A percentile compares a stretch with the other conserved stretches of the same genome.
Conservation (phyloP, 78 protist genomes). For the Dictyostelium capitatum region DNA sequence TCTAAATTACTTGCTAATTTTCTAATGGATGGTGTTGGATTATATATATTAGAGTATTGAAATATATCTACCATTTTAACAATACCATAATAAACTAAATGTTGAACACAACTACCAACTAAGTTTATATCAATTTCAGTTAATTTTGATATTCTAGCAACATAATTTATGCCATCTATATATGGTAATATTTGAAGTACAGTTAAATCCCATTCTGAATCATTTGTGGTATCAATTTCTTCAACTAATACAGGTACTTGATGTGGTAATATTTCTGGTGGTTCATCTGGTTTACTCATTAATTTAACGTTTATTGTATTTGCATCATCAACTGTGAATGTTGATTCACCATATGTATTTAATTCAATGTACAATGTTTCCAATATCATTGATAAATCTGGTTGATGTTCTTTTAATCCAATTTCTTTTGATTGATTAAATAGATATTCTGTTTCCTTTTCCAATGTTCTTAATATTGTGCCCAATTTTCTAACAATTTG, state of each 20-base stretch:
- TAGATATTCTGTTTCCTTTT: conserved; percentile 65
- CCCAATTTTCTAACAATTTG: conserved; percentile 77
- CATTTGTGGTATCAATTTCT: conserved; percentile 27
- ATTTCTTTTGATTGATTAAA: conserved; percentile 65
- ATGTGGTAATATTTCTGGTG: conserved; percentile 48
- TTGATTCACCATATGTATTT: conserved; percentile 62
- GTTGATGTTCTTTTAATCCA: conserved; percentile 34
- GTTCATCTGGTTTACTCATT: conserved; percentile 18
- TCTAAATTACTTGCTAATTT: conserved; percentile 62
- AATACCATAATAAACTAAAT: conserved; percentile 78
- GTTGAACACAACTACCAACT: conserved; percentile 74
- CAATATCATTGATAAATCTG: conserved; percentile 51
- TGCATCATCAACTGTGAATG: conserved; percentile 72
- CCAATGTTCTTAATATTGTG: conserved; percentile 42
- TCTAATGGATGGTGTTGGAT: conserved; percentile 64
- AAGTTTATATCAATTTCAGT: conserved; percentile 63
- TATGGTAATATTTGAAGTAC: conserved; percentile 74
- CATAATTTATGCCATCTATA: conserved; percentile 84
- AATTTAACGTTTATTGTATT: conserved; percentile 78
- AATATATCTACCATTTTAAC: conserved; percentile 81
- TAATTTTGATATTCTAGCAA: conserved; percentile 44
- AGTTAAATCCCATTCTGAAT: conserved; percentile 74
- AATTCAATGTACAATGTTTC: conserved; percentile 74
- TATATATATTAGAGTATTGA: conserved; percentile 59
- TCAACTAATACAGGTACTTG: conserved; percentile 66